Evolutionary conservation across 75 land plant genomes (phyloP).

Genomic region (Pinus taeda): DNA sequence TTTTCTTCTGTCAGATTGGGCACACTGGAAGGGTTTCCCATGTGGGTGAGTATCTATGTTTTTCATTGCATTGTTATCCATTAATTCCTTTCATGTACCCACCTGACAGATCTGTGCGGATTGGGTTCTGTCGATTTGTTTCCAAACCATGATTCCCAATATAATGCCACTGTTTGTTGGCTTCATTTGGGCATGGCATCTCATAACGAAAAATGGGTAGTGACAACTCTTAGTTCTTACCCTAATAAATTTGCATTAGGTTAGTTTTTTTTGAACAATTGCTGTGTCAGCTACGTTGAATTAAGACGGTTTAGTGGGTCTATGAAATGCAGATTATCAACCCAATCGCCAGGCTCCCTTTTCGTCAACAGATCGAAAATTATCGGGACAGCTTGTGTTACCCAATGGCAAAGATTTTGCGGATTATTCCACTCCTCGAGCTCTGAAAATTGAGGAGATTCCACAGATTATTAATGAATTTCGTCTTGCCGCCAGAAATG

Average conservation of each 20-base stretch:
- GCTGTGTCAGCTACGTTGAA: not conserved
- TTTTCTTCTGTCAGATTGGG: no score
- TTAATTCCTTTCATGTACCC: no score
- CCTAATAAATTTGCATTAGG: not conserved
- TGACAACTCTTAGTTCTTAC: no score
- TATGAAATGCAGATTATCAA: slow-evolving; percentile 38
- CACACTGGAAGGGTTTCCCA: no score
- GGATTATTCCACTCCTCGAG: slow-evolving; percentile 35
- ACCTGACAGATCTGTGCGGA: no score
- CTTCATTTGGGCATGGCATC: not conserved
- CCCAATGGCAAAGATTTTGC: slow-evolving; percentile 7
- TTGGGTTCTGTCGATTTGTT: no score
- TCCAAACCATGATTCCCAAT: no score
- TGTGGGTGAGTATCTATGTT: no score
- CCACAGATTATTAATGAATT: slow-evolving; percentile 56
- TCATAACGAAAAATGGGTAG: no score
- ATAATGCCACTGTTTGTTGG: not conserved
- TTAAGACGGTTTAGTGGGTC: no score
- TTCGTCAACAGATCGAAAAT: slow-evolving; percentile 33
- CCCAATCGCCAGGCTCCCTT: slow-evolving; percentile 55
- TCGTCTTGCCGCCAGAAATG: slow-evolving; percentile 74
- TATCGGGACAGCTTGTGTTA: not conserved
- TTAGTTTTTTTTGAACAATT: not conserved
- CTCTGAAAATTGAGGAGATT: slow-evolving; percentile 39
- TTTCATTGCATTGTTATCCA: no score